Base-by-base conservation (phyloP, 495 filamentous ascomycete genomes). In the Immersiella caudata region DNA sequence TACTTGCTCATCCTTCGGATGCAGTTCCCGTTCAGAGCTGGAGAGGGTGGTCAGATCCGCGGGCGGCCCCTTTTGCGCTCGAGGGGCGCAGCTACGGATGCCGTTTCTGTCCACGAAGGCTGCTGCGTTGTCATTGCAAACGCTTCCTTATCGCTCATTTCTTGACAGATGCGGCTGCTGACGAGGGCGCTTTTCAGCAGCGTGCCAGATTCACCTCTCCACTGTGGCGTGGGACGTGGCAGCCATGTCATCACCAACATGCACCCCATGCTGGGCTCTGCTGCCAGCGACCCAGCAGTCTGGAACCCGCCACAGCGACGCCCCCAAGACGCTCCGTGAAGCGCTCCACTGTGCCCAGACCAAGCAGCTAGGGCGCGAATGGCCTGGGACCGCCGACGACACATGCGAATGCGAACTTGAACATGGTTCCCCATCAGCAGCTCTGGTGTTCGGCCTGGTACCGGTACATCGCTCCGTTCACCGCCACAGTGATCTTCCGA, bases 291-390 rank as follows among this genome's bases (percentile, higher is more conserved):
- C 61, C 61, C 61, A 35, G 49, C 18, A 14, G 46, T 54, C 61
- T 54, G 61, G 61, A 29, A 63, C 61, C 61, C 36, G 60, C 60
- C 60, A 51, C 60, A 22, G 16, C 33, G 22, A 35, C 40, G 61
- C 40, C 61, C 52, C 61, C 33, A 25, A 51, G 61, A 25, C 22
- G 33, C 14, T 12, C 40, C 33, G 59, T 9, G 16, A 2, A 55
- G 52, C 20, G 9, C 8, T 24, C 52, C 16, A 52, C 18, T 3
- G 24, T 55, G 52, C 24, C 12, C 4, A 22, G 24, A 24, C 24
- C 21, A 11, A 55, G 52, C 52, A 22, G n/a, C 14, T 6, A 59
- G 6, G 56, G 21, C 24, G 33, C 3, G 49, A 27, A 29, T 33
- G 3, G 55, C 16, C 16, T n/a, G n/a, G n/a, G n/a, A n/a, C n/a